Base-by-base conservation (phyloP, 2,329 filamentous ascomycete species). In the Fusarium albosuccineum region DNA sequence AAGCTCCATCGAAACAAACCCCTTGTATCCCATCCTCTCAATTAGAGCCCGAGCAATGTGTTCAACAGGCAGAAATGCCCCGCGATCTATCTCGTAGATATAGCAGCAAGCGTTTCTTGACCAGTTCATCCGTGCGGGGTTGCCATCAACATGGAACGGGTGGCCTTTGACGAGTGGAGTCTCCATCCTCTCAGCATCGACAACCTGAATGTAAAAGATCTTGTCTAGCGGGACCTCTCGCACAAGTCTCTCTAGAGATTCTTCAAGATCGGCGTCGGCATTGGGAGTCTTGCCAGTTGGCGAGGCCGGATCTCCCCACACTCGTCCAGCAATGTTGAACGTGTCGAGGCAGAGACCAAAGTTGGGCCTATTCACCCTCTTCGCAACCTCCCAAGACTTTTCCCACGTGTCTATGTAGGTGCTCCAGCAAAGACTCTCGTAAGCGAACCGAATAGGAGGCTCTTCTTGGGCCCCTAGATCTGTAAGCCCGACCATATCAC, bases 321-420 rank as follows among this genome's bases (percentile, higher is more conserved):
- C 85, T 7, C 88, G 80, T 1, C 86, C 91, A 1, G 90, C 86
- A 61, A 94, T 90, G 77, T 94, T 92, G 80, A 92, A 94, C 0
- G 89, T 92, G 76, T 94, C 91, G 34, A 94, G 81, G 74, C 91
- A 93, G 49, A 93, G 81, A 9, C 91, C 91, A 72, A 94, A 92
- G 77, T 93, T 94, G 3, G 85, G 78, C 7, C 90, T 78, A 74
- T 92, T 82, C 17, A 93, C 90, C 6, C 78, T 79, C 66, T 83
- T 77, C 1, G 93, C 87, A 2, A 92, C 81, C 3, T 88, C 86
- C 89, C 90, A 94, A 66, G 85, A 86, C 27, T 82, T 79, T 75
- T 93, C 90, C 92, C 92, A 94, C 0, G 83, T 88, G 74, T 92
- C 84, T 62, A 89, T 80, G 57, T 87, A 83, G 0, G 90, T 92